phyloP scores from a whole-genome alignment of 768 basidiomycete genomes.

The Scleroderma citrinum region DNA sequence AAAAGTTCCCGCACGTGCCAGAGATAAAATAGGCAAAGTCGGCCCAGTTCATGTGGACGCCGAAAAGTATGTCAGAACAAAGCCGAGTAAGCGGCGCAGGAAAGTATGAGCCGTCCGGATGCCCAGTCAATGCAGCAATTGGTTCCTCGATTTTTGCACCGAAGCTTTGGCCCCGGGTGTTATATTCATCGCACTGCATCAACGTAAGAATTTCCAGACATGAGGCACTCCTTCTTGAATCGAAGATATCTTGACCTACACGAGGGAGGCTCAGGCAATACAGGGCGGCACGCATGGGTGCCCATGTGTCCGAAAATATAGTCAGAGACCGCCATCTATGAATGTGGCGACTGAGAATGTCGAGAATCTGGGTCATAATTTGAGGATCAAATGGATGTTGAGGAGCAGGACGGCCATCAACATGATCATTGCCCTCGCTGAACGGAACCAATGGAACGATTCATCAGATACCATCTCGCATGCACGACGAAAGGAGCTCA shows the following conservation, averaged over 20 bases:
- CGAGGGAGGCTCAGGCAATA: constrained; percentile 34
- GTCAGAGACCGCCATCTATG: constrained; percentile 47
- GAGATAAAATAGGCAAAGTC: constrained; percentile 33
- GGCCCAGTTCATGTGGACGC: constrained; percentile 54
- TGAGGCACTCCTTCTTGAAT: constrained; percentile 8
- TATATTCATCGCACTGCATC: constrained; percentile 57
- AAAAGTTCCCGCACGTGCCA: constrained; percentile 12
- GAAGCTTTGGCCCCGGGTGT: constrained; percentile 40
- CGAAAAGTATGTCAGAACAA: constrained; percentile 43
- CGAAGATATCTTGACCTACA: constrained; percentile 31
- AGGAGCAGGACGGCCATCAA: constrained; percentile 1
- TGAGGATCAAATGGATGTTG: constrained; percentile 6
- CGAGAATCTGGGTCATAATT: constrained; percentile 20
- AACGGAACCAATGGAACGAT: neutral
- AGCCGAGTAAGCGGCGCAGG: constrained; percentile 35
- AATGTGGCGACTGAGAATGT: constrained; percentile 47
- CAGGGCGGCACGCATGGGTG: constrained; percentile 52
- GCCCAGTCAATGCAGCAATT: constrained; percentile 20
- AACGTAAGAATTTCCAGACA: constrained; percentile 45
- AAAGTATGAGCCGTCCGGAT: neutral
- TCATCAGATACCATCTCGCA: neutral
- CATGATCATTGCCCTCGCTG: constrained; percentile 3
- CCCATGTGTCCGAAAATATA: constrained; percentile 51
- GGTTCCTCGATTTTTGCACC: constrained; percentile 36
- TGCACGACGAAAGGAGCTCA: constrained; percentile 13